Evolutionary conservation across 345 rosid genomes (phyloP).

Genomic region (Populus nigra): DNA sequence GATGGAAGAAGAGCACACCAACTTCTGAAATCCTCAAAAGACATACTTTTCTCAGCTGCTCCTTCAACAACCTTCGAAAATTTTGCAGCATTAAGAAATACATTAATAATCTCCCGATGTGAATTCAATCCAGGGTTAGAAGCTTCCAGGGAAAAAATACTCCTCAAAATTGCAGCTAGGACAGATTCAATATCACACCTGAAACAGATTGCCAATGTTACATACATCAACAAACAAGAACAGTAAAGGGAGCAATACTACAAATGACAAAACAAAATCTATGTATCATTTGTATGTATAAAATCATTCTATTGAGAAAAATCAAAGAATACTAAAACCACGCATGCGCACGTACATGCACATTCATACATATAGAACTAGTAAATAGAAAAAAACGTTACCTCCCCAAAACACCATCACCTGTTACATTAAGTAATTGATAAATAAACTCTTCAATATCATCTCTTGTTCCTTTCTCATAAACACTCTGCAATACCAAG

Average conservation of each 20-base stretch:
- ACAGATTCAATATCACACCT: conserved; percentile 76
- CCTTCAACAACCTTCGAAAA: conserved; percentile 48
- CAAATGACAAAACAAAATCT: background rate
- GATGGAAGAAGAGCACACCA: conserved; percentile 72
- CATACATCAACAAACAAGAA: conserved; percentile 11
- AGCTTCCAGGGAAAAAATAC: conserved; percentile 37
- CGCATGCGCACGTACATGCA: background rate
- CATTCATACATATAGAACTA: background rate
- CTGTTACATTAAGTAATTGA: conserved; percentile 61
- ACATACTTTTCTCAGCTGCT: conserved; percentile 50
- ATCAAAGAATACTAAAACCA: background rate
- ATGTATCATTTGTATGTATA: too few relatives aligned
- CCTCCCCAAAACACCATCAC: conserved; percentile 66
- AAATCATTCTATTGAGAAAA: background rate
- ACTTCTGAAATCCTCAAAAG: conserved; percentile 68
- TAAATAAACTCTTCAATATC: conserved; percentile 81
- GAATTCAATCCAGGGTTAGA: conserved; percentile 40
- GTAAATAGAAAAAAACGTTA: conserved; percentile 18
- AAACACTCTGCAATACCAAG: conserved; percentile 50
- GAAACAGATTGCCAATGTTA: conserved; percentile 13
- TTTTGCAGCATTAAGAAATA: conserved; percentile 56
- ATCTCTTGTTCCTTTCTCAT: conserved; percentile 76
- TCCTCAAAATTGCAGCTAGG: conserved; percentile 42
- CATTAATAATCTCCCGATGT: conserved; percentile 38
- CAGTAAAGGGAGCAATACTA: background rate